Evolutionary conservation across 306 rosid species (phyloP).

Genomic region (Lablab purpureus): DNA sequence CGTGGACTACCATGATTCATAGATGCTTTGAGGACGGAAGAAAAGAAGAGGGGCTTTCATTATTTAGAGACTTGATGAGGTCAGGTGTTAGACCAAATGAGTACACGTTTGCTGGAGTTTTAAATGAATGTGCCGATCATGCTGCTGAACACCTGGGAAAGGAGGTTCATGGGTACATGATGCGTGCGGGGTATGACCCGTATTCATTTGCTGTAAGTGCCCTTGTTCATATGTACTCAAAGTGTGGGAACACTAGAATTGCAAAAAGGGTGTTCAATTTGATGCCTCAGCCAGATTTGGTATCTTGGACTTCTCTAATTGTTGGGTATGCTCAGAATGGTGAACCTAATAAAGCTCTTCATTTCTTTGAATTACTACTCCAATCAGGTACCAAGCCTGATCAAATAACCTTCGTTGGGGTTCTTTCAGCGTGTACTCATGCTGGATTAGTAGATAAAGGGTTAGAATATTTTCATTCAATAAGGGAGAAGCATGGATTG

Average conservation of each 20-base stretch:
- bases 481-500: constrained; percentile 16
- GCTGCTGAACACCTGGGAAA: constrained; percentile 25
- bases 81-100: constrained; percentile 27
- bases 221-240: constrained; percentile 25
- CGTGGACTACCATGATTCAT: constrained; percentile 28
- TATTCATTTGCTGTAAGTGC: constrained; percentile 10
- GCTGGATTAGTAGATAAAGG: constrained; percentile 22
- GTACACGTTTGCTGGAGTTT: constrained; percentile 18
- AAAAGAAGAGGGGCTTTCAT: constrained; percentile 6
- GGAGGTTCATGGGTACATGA: constrained; percentile 23
- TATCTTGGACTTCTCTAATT: constrained; percentile 20
- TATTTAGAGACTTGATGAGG: constrained; percentile 2
- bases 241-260: not conserved
- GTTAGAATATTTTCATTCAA: constrained; percentile 8
- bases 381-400: constrained; percentile 15
- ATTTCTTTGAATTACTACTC: constrained; percentile 18
- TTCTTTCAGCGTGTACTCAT: constrained; percentile 15
- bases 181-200: not conserved
- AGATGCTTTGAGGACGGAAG: constrained; percentile 18
- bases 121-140: constrained; percentile 6
- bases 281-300: constrained; percentile 16
- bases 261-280: constrained; percentile 16
- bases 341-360: constrained; percentile 1
- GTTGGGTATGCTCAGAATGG: constrained; percentile 28
- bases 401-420: constrained; percentile 21